A percentile compares a stretch with the other conserved stretches of the same genome.
Conservation (phyloP, 2,329 filamentous ascomycete genomes). For the Talaromyces sp. region DNA sequence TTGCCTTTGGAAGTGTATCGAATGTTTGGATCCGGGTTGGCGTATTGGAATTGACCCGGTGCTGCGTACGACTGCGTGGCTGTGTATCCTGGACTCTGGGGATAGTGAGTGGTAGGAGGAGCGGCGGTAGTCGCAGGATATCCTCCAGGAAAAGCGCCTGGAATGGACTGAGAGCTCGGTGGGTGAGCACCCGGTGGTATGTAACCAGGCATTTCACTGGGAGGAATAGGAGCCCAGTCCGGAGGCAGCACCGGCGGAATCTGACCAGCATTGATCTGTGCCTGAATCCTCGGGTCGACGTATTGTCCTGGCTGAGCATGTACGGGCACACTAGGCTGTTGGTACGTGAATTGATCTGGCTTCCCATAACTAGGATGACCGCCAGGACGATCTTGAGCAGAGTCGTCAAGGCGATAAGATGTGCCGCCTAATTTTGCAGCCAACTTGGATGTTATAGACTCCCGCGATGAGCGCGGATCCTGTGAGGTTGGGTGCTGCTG, state of each 20-base stretch:
- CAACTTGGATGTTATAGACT: slow-evolving; percentile 11
- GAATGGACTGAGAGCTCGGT: slow-evolving; percentile 12
- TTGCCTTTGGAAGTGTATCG: slow-evolving; percentile 28
- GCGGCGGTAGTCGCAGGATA: slow-evolving; percentile 12
- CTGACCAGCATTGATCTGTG: slow-evolving; percentile 17
- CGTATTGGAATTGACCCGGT: slow-evolving; percentile 37
- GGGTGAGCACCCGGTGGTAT: slow-evolving; percentile 37
- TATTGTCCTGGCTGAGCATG: slow-evolving; percentile 22
- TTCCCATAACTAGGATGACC: slow-evolving; percentile 35
- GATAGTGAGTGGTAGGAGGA: slow-evolving; percentile 3
- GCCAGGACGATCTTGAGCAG: slow-evolving; percentile 22
- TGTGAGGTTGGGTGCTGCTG: slow-evolving; percentile 5
- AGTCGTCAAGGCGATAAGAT: slow-evolving; percentile 20
- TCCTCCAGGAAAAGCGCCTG: slow-evolving; percentile 18
- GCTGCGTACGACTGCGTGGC: slow-evolving; percentile 29
- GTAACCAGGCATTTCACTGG: slow-evolving; percentile 40
- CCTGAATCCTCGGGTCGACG: slow-evolving; percentile 18
- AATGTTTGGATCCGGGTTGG: slow-evolving; percentile 38
- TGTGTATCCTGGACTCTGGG: slow-evolving; percentile 10
- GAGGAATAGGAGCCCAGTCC: slow-evolving; percentile 39
- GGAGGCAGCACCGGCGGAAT: slow-evolving; percentile 21
- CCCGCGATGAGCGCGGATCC: slow-evolving; percentile 19
- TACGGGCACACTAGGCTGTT: slow-evolving; percentile 25
- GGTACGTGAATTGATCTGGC: slow-evolving; percentile 31
- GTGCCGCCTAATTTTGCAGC: slow-evolving; percentile 13